These are phyloP conservation scores for Pseudocercospora musae DNA, from an alignment of 2,329 filamentous ascomycete species.

Conservation along the genomic window DNA sequence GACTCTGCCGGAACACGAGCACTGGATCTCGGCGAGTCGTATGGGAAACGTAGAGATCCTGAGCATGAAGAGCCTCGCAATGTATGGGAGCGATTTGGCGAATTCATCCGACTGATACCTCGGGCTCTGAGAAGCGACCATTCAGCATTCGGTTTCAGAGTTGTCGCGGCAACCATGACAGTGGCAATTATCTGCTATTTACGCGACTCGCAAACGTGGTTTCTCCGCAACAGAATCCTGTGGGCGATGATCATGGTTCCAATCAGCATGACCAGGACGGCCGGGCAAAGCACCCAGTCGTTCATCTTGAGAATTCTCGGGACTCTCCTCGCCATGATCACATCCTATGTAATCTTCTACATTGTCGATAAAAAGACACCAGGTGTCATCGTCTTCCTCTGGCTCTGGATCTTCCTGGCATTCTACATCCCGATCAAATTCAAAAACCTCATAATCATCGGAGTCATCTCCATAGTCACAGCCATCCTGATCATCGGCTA, in stretches of 20 bases:
- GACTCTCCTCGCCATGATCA: conserved; percentile 61
- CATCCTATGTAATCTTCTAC: conserved; percentile 68
- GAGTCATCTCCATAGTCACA: conserved; percentile 61
- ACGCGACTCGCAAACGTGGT: conserved; percentile 61
- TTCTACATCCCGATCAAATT: conserved; percentile 68
- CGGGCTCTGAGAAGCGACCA: conserved; percentile 60
- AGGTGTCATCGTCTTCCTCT: conserved; percentile 67
- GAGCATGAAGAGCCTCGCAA: conserved; percentile 68
- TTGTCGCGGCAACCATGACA: conserved; percentile 68
- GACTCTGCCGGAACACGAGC: conserved; percentile 49
- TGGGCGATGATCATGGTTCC: conserved; percentile 75
- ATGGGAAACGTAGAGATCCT: conserved; percentile 62
- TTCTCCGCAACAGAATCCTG: conserved; percentile 64
- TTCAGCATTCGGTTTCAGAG: conserved; percentile 68
- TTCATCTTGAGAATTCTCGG: conserved; percentile 62
- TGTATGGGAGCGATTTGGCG: conserved; percentile 58
- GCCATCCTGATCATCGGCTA: conserved; percentile 45
- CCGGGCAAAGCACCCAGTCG: conserved; percentile 69
- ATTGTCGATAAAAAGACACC: conserved; percentile 62
- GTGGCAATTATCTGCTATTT: conserved; percentile 67
- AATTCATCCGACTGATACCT: conserved; percentile 57
- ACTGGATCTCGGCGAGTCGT: conserved; percentile 66
- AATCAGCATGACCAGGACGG: conserved; percentile 65
- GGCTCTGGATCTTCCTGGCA: conserved; percentile 61
- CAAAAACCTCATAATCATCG: conserved; percentile 60